Base-by-base conservation (phyloP, 2,329 filamentous ascomycete genomes). In the Colletotrichum coccodes region DNA sequence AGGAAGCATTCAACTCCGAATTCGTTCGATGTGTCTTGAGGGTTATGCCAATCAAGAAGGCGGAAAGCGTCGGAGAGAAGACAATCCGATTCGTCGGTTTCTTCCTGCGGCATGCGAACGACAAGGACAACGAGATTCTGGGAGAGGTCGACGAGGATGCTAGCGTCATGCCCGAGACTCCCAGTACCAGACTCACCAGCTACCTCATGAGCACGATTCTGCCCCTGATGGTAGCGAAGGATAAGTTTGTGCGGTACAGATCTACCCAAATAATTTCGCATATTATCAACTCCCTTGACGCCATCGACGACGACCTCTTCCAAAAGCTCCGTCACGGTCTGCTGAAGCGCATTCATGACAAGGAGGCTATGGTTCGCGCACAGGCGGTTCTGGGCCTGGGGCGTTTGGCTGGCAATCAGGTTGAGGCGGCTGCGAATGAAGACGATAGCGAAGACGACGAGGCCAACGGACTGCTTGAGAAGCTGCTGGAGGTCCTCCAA, bases 361-460 rank as follows among this genome's bases (percentile, higher is more conserved):
- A 98, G 80, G 96, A 99, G 78, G 89, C 94, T 7, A 93, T 95
- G 78, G 94, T 99, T 9, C 90, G 96, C 68, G 91, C 96, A 6
- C 96, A 99, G 79, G 96, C 96, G 7, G 94, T 97, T 1, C 86
- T 97, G 71, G 95, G 95, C 5, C 86, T 99, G n/a, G 93, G 94
- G 7, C 89, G 94, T 36, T 85, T 98, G 59, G 94, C 94, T 7
- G 92, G 91, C 26, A 94, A 94, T 73, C 90, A 92, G 72, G 88
- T 91, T 5, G 92, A 93, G 63, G 92, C 90, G 12, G 89, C 89
- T 73, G 87, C 86, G 40, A 88, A 93, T 71, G 92, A 94, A 52
- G 90, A 91, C 42, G 92, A 90, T 67, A 89, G 92, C 64, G 90
- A 91, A 59, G 90, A 92, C 36, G 86, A 86, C 26, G 85, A 86